Evolutionary conservation across 2,329 filamentous ascomycete species (phyloP), one percentile per base, ranked within the genome.

Genomic region (Penicillium sumatraense): DNA sequence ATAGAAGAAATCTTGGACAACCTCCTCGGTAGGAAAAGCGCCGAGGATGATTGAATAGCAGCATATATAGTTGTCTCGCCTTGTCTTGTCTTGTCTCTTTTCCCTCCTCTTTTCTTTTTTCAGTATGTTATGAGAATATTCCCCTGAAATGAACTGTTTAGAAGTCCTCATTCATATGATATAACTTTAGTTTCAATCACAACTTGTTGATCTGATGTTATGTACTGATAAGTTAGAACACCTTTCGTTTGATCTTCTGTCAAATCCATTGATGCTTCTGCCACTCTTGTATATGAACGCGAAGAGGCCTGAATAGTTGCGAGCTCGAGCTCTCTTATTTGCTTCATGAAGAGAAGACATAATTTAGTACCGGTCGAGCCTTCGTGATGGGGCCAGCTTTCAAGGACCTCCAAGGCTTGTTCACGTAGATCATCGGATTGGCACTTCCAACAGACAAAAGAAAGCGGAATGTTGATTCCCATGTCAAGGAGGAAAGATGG

Each of bases 371-470:
- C n/a, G 6, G 9, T 8, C 16, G 33, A 18, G 33, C 72, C 71
- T 53, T 74, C 73, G 41, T 67, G 68, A 52, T 73, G 72, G 9
- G 67, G 69, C 56, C 66, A 65, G 13, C 44, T 35, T 7, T 61
- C 57, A 26, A 75, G 58, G 14, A 66, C 50, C 4, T 58, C 48
- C 3, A 75, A 60, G 0, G 72, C 73, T 35, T 63, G 57, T n/a
- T 58, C 55, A 20, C 69, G 63, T 5, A 70, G 51, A 4, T 35
- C 20, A 35, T 58, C 54, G 24, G 68, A 58, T 23, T 63, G 64
- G 51, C 71, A 75, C 31, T 68, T 68, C 40, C 64, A 66, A 1
- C 69, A 67, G n/a, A 71, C 61, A 42, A 70, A 66, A 54, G 68
- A 70, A 5, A 75, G 59, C 3, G 71, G 63, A 18, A 68, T 62